Evolutionary conservation across 177 flowering plant genomes (phyloP), one percentile per base, ranked within the genome.

Genomic region (Vitis hybrid): DNA sequence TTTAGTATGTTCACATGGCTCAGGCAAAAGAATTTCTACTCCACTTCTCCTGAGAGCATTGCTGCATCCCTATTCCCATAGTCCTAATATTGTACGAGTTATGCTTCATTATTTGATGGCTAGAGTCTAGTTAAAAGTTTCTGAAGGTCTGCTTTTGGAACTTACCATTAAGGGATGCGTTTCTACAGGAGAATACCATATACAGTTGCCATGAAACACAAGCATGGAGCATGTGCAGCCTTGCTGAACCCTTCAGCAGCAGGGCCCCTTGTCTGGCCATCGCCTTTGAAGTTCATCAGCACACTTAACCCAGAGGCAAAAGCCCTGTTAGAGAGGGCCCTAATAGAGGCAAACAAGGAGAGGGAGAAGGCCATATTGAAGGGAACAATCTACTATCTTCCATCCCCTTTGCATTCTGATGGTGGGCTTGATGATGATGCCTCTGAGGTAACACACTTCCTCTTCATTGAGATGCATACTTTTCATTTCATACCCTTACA

Each of bases 221-320:
- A 87, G 66, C 86, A 88, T 70, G 77, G 73, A 45, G 77, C 81
- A 20, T 86, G 91, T 77, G 88, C 92, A 13, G 90, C 92, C 16
- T 65, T 90, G 78, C 78, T 90, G 65, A 83, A 90, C 75, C 96
- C 96, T 76, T 71, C 86, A 53, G 76, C 93, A 1, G 87, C 90
- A 18, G 96, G 83, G 75, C 95, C 95, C 64, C 83, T 90, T 51
- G 85, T 83, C 48, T 90, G 95, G 95, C 95, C 95, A 11, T 76
- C 92, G 13, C 83, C 89, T 3, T 73, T 86, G 74, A 88, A 87
- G 77, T 83, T 87, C 77, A 87, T 90, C 62, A 81, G 76, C 50
- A 85, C 87, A 75, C 93, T 88, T 55, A 83, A 87, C 78, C 85
- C 84, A 39, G 95, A 88, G 64, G 89, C 91, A 15, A 90, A 88